Base-by-base conservation (phyloP, 2,329 filamentous ascomycete species). In the Macrophomina pseudophaseolina region DNA sequence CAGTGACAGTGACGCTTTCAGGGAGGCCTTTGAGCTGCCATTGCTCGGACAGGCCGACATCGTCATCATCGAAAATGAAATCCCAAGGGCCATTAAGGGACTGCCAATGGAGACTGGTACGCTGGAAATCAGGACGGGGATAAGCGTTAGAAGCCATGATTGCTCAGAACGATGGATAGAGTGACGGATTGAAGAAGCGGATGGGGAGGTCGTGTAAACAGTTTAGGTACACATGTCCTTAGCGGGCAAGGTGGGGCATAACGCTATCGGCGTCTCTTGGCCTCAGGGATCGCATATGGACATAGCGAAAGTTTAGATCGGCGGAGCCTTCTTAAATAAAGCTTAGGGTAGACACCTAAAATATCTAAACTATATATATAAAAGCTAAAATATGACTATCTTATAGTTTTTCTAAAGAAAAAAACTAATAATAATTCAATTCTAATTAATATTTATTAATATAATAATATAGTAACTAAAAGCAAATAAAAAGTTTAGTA, bases 71-170 rank as follows among this genome's bases (percentile, higher is more conserved):
- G 68, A 90, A 90, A 54, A 87, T 75, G 71, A 91, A 88, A 66
- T 83, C 80, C 88, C 89, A 91, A 5, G 82, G 78, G 0, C 88
- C 88, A 69, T 91, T 86, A 54, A 91, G 83, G 1, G 85, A 85
- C 48, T 79, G 75, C 88, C 88, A 91, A 53, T 79, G 82, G 33
- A 88, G 81, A 32, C 80, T 73, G 38, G 79, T 76, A 65, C 88
- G 87, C 64, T 84, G 74, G 74, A 90, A 90, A 76, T 91, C 88
- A 0, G 88, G 88, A 65, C 89, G 86, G 30, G 88, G 89, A 70
- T 91, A 90, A 67, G 66, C 30, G 33, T 38, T 16, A 23, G 52
- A 8, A 40, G 52, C 33, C 52, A 54, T 54, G 11, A 8, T 23
- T 16, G 7, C 11, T 38, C 9, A 38, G 8, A 38, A 54, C 9